A percentile compares a stretch with the other conserved stretches of the same genome.
These are phyloP conservation scores for Suillus americanus DNA, from an alignment of 768 basidiomycete genomes.

Conservation along the genomic window DNA sequence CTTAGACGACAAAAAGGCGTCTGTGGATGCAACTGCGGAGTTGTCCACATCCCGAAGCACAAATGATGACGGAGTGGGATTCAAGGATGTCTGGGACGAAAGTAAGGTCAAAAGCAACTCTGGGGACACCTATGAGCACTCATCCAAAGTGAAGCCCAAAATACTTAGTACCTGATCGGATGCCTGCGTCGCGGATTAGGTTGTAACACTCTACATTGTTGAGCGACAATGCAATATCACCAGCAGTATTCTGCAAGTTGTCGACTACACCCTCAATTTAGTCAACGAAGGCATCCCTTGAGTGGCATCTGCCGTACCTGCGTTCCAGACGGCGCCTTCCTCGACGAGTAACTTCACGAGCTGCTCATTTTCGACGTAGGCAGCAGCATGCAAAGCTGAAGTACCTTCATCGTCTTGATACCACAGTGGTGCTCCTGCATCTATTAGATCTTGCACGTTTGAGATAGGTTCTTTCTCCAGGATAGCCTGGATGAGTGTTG, in stretches of 20 bases:
- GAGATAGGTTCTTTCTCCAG: constrained; percentile 45
- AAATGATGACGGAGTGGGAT: constrained; percentile 31
- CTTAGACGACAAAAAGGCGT: constrained; percentile 68
- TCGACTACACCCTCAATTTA: constrained; percentile 52
- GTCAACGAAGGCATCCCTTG: neutral
- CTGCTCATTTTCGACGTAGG: constrained; percentile 64
- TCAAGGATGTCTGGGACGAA: constrained; percentile 40
- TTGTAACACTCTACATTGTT: constrained; percentile 76
- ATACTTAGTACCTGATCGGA: constrained; percentile 70
- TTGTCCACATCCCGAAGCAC: constrained; percentile 50
- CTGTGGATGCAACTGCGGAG: constrained; percentile 60
- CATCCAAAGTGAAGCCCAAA: constrained; percentile 2
- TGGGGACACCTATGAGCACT: constrained; percentile 26
- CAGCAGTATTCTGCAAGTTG: constrained; percentile 77
- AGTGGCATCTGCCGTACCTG: constrained; percentile 47
- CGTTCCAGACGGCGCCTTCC: constrained; percentile 91
- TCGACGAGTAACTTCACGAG: constrained; percentile 68
- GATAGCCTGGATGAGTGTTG: constrained; percentile 58
- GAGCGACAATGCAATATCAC: constrained; percentile 85
- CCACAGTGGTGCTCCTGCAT: constrained; percentile 81
- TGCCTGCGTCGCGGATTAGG: constrained; percentile 86
- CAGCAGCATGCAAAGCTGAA: constrained; percentile 86
- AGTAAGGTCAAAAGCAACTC: constrained; percentile 73
- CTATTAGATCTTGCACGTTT: constrained; percentile 49
- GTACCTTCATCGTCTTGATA: constrained; percentile 85